Conservation (phyloP, 805 yeast genomes). For the Candida pini region DNA sequence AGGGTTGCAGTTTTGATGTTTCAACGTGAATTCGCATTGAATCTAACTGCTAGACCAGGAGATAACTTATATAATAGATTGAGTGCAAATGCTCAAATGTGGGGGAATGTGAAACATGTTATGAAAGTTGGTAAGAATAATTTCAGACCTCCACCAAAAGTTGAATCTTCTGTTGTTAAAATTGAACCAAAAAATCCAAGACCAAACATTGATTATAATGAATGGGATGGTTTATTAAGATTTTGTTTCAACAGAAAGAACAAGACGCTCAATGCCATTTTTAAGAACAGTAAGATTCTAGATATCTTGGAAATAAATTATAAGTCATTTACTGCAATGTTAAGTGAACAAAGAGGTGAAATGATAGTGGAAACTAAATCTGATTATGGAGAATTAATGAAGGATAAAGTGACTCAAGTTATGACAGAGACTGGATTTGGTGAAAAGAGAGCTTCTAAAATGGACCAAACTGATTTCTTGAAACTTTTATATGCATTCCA, state of each 20-base stretch:
- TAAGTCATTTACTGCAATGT: slow-evolving; percentile 59
- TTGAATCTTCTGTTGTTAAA: slow-evolving; percentile 93
- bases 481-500: slow-evolving; percentile 86
- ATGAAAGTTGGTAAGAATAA: slow-evolving; percentile 98
- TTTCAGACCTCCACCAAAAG: slow-evolving; percentile 98
- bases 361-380: slow-evolving; percentile 39
- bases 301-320: slow-evolving; percentile 85
- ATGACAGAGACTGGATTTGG: slow-evolving; percentile 73
- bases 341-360: slow-evolving; percentile 41
- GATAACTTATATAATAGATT: slow-evolving; percentile 87
- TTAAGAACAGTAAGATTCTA: slow-evolving; percentile 73
- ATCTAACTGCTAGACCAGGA: slow-evolving; percentile 95
- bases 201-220: slow-evolving; percentile 89
- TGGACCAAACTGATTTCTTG: slow-evolving; percentile 93
- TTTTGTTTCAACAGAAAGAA: slow-evolving; percentile 91
- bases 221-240: slow-evolving; percentile 95
- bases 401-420: slow-evolving; percentile 66
- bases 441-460: slow-evolving; percentile 86
- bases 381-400: slow-evolving; percentile 46
- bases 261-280: slow-evolving; percentile 88
- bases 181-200: slow-evolving; percentile 89
- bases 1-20: slow-evolving; percentile 94
- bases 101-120: slow-evolving; percentile 98
- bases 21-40: slow-evolving; percentile 93
- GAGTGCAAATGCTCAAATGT: slow-evolving; percentile 97